Base-by-base conservation (phyloP, 2,329 filamentous ascomycete species). In the Stagonosporopsis cucurbitacearum region DNA sequence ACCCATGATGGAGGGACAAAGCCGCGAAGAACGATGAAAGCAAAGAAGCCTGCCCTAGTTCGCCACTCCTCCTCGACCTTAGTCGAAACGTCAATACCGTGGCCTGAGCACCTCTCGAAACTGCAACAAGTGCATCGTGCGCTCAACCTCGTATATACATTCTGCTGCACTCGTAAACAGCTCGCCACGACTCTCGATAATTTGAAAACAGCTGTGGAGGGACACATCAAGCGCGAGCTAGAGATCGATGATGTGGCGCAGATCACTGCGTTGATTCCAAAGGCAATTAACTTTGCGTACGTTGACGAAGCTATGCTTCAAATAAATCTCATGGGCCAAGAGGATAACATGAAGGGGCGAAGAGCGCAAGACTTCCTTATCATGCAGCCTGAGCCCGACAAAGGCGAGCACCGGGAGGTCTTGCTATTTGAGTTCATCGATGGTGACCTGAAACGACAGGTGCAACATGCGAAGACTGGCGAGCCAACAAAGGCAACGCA, bases 391-490 rank as follows among this genome's bases (percentile, higher is more conserved):
- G 72, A 78, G 32, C 69, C 71, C 30, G 75, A 75, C 5, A 66
- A 72, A 36, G 67, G 79, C 57, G 77, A 79, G 32, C 80, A 80
- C 2, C 83, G 83, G 47, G 87, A 96, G 65, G 88, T 96, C 15
- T 77, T 99, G 22, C 85, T 94, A 32, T 96, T 99, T 67, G 95
- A 98, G 72, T 98, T 96, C 64, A 78, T 96, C 17, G 95, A 98
- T 72, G 93, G 90, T 0, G 94, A 97, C 71, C 76, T 98, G 63
- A 97, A 93, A 77, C 83, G 90, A 36, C 88, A 96, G 70, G 89
- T 92, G 0, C 80, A 83, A 49, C 80, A 88, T 71, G 84, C 86
- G 50, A 90, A 89, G 72, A 91, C 89, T 0, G 90, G 90, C 1
- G 87, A 93, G 72, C 83, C 88, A 0, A 86, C 83, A 0, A 89